Percentiles rank a stretch among this genome's conserved stretches.
Conservation (phyloP, 495 filamentous ascomycete species). For the Pyrenula aspistea region DNA sequence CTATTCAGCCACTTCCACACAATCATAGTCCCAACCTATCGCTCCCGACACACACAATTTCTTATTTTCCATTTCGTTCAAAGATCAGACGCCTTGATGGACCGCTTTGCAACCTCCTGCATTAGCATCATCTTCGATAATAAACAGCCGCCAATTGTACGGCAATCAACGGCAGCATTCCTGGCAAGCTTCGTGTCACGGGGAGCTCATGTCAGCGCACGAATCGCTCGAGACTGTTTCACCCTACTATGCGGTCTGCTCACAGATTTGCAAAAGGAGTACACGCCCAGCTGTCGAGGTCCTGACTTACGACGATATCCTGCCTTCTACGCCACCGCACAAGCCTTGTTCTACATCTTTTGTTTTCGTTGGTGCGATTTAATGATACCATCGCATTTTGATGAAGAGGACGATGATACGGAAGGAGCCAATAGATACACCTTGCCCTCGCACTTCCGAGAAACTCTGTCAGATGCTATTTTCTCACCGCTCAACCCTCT, state of each 20-base stretch:
- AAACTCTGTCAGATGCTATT: constrained; percentile 60
- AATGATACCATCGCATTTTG: constrained; percentile 37
- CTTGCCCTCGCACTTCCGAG: constrained; percentile 64
- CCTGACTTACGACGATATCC: constrained; percentile 75
- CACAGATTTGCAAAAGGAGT: constrained; percentile 47
- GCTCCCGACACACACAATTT: constrained; percentile 78
- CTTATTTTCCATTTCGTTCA: constrained; percentile 91
- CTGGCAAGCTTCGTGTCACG: constrained; percentile 86
- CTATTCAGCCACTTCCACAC: constrained; percentile 71
- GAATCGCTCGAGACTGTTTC: constrained; percentile 66
- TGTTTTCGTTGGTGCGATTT: constrained; percentile 97
- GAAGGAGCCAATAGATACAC: constrained; percentile 48
- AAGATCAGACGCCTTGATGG: constrained; percentile 56
- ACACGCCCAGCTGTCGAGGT: constrained; percentile 58
- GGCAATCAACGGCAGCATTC: constrained; percentile 82
- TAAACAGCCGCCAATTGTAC: constrained; percentile 49
- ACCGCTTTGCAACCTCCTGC: constrained; percentile 70
- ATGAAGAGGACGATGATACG: constrained; percentile 37
- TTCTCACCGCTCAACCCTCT: constrained; percentile 84
- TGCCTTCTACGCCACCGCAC: constrained; percentile 78
- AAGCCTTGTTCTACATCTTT: constrained; percentile 88
- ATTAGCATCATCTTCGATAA: constrained; percentile 56
- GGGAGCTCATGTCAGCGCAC: constrained; percentile 64
- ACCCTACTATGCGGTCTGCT: constrained; percentile 63
- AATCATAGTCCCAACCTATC: constrained; percentile 79